Conservation (phyloP, 192 early-diverging fungal species). For the Paraglomus brasilianum region DNA sequence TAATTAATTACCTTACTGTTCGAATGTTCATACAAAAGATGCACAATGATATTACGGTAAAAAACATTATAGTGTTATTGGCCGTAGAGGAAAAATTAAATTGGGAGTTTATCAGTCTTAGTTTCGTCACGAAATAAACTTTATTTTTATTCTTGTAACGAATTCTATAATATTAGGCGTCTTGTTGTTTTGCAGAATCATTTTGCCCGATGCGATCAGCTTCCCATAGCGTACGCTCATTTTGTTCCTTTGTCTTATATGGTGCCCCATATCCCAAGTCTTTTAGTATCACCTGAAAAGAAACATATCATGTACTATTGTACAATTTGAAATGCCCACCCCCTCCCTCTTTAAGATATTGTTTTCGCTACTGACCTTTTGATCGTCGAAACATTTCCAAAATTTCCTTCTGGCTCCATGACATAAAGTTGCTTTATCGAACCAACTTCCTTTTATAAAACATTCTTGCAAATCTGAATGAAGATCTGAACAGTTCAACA, state of each 20-base stretch:
- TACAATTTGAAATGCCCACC: background rate
- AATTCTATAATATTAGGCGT: too few species aligned
- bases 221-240: conserved; percentile 21
- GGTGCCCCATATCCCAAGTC: conserved; percentile 6
- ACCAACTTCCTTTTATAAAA: conserved; percentile 4
- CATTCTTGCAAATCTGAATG: conserved; percentile 25
- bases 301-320: background rate
- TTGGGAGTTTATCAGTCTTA: too few species aligned
- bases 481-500: conserved; percentile 23
- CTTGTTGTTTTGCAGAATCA: too few species aligned
- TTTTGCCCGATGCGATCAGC: background rate
- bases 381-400: conserved; percentile 21
- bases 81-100: too few species aligned
- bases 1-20: too few species aligned
- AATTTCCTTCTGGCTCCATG: conserved; percentile 12
- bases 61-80: too few species aligned
- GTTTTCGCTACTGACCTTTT: conserved; percentile 2
- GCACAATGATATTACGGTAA: too few species aligned
- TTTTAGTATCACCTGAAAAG: background rate
- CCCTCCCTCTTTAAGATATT: background rate
- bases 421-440: conserved; percentile 18
- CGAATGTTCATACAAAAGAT: too few species aligned
- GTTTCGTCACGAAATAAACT: too few species aligned
- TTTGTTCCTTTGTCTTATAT: conserved; percentile 7
- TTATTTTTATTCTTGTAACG: too few species aligned